Evolutionary conservation across 1,139 yeast species (phyloP).

Genomic region (Diutina mesorugosa): DNA sequence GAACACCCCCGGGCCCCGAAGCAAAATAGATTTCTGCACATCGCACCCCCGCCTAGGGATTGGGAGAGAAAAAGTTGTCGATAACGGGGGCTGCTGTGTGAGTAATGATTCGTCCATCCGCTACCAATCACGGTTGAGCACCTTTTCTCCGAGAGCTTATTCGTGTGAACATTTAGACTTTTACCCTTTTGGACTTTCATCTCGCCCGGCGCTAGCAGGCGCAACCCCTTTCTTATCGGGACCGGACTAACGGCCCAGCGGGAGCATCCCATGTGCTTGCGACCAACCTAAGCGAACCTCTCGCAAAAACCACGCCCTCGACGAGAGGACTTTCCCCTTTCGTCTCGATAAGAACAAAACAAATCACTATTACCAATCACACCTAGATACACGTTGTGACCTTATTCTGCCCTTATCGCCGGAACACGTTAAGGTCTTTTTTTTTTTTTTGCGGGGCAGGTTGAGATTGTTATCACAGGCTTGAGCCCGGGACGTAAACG

Average conservation of each 20-base stretch:
- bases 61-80: too few species aligned
- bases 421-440: too few species aligned
- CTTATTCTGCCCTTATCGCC: too few species aligned
- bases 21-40: background rate
- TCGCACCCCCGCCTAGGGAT: background rate
- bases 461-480: background rate
- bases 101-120: too few species aligned
- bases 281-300: background rate
- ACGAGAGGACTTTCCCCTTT: background rate
- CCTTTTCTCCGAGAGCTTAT: background rate
- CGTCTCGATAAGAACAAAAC: background rate
- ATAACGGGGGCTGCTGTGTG: too few species aligned
- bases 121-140: background rate
- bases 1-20: background rate
- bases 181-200: background rate
- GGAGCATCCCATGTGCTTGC: background rate
- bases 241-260: background rate
- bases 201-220: background rate
- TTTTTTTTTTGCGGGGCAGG: background rate
- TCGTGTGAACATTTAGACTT: too few species aligned
- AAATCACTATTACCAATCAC: background rate
- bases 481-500: background rate
- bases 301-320: background rate
- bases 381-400: background rate
- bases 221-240: background rate